Conservation (phyloP, 2,329 filamentous ascomycete genomes). For the Nemania sp. region DNA sequence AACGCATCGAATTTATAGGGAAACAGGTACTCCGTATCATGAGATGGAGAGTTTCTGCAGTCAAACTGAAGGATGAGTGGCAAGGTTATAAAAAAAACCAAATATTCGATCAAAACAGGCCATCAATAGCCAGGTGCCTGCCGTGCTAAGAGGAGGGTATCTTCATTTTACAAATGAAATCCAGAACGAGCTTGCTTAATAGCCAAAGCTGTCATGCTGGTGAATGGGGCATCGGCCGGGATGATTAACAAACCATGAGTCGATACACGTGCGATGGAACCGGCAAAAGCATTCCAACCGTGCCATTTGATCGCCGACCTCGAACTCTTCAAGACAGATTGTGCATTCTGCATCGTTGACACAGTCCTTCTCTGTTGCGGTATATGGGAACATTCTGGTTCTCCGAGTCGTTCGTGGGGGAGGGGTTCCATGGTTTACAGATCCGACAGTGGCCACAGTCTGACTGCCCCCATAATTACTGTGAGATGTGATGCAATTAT, state of each 20-base stretch:
- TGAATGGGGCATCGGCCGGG: constrained; percentile 69
- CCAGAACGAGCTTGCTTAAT: constrained; percentile 37
- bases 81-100: not conserved
- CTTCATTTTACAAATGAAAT: constrained; percentile 9
- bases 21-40: not conserved
- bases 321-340: constrained; percentile 70
- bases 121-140: not conserved
- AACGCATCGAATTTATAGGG: not conserved
- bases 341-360: constrained; percentile 70
- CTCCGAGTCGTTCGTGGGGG: constrained; percentile 48
- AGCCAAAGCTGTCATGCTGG: constrained; percentile 65
- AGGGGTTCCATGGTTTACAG: constrained; percentile 34
- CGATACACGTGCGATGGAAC: constrained; percentile 65
- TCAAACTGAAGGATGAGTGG: not conserved
- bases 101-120: constrained; percentile 1
- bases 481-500: constrained; percentile 59
- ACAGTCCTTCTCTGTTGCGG: constrained; percentile 70
- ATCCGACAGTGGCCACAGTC: constrained; percentile 29
- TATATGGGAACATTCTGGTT: constrained; percentile 67
- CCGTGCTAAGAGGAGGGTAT: constrained; percentile 8
- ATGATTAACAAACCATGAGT: constrained; percentile 65
- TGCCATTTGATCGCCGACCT: constrained; percentile 66
- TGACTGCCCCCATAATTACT: constrained; percentile 52
- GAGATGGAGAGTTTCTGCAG: not conserved
- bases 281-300: constrained; percentile 68